Base-by-base conservation (phyloP, 257 asterid genomes). In the Sherardia arvensis region DNA sequence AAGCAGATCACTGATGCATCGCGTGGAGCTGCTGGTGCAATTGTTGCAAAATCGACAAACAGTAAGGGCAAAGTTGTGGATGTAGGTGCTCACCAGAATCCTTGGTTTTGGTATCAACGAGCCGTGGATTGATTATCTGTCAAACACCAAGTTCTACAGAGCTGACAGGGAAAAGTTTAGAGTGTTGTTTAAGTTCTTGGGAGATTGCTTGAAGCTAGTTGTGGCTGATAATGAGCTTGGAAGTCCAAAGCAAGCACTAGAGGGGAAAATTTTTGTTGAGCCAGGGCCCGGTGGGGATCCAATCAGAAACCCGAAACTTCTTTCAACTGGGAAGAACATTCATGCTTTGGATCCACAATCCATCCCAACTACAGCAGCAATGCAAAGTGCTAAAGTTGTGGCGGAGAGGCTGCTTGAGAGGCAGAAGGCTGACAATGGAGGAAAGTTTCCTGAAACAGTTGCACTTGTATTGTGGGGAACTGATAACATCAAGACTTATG, bases 281-380 rank as follows among this genome's bases (percentile, higher is more conserved):
- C 98, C 98, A 0, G 98, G 98, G 5, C 97, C 97, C 0, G 97
- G 97, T 1, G 95, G 98, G 17, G 95, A 92, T 60, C 98, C 98
- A 33, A 92, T 92, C 59, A 81, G 98, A 64, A 92, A 92, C 76
- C 97, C 98, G 0, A 92, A 92, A 69, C 97, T 92, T 36, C 69
- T 92, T 71, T 97, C 98, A 25, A 91, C 98, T 1, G 97, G 98
- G 5, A 92, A n/a, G n/a, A n/a, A n/a, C n/a, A n/a, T n/a, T n/a
- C n/a, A n/a, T n/a, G n/a, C n/a, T n/a, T n/a, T n/a, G 86, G 83
- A 92, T 70, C 98, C 98, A 21, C 98, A 92, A 60, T 53, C 98
- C 25, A 90, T 92, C 63, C 98, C 98, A 0, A 92, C 98, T 17
- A 63, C 88, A 8, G 98, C 98, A 53, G 98, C 98, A 43, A 45